Evolutionary conservation across 495 filamentous ascomycete species (phyloP), one percentile per base, ranked within the genome.

Genomic region (Penicillium maclennaniae): DNA sequence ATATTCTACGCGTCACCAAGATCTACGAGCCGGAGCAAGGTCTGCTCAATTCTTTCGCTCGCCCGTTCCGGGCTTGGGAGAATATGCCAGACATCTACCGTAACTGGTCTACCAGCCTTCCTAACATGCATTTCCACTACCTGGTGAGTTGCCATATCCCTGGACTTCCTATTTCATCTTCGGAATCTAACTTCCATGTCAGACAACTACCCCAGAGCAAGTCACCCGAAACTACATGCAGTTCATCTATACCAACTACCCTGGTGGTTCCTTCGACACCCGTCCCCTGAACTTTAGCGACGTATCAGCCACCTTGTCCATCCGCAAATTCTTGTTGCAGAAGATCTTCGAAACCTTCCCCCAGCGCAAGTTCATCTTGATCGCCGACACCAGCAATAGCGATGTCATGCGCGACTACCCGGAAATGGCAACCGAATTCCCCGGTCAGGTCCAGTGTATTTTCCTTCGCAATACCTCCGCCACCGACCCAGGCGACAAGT

Each of bases 281-380:
- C 83, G 88, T 0, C 87, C 88, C 3, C 78, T 92, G 21, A 91
- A 91, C 68, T 90, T 91, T 73, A 85, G 80, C 17, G 86, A 90
- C 54, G 78, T 87, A 9, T 72, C 70, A 27, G 87, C 85, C 21
- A 90, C 87, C 7, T 77, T 90, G 44, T 76, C 77, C 1, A 86
- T 89, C 65, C 85, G 88, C 34, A 80, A 78, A 44, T 83, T 73
- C 64, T 72, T 91, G 6, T 77, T 92, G 27, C 68, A 81, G 38
- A 83, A 83, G 59, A 75, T 90, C 63, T 88, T 92, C 67, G 71
- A 84, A 67, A 90, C 88, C 5, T 92, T 82, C 60, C 88, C 88
- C 4, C 53, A 83, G 43, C 83, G 88, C 37, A 84, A 86, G 53
- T 92, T 92, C 66, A 75, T 91, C 23, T 79, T 92, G 8, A 67